These are phyloP conservation scores for Epichloe baconii DNA, from an alignment of 2,329 filamentous ascomycete genomes.

Conservation along the genomic window DNA sequence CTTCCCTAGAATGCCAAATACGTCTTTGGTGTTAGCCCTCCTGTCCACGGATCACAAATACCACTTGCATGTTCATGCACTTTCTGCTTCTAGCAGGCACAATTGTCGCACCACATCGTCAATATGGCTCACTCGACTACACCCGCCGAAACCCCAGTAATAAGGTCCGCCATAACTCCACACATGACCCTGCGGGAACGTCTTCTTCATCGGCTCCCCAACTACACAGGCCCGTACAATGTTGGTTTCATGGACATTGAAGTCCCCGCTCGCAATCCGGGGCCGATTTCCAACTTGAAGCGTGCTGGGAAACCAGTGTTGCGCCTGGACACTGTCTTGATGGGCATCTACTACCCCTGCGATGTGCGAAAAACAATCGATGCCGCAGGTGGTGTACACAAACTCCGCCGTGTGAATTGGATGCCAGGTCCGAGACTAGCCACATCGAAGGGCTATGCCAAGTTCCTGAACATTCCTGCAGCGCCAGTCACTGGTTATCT, in stretches of 20 bases:
- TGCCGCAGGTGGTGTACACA: slow-evolving; percentile 17
- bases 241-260: slow-evolving; percentile 58
- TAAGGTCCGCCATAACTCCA: slow-evolving; percentile 13
- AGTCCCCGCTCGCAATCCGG: slow-evolving; percentile 36
- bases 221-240: slow-evolving; percentile 51
- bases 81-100: not conserved
- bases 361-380: slow-evolving; percentile 20
- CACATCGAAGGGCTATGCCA: slow-evolving; percentile 48
- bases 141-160: slow-evolving; percentile 1
- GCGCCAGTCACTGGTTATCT: slow-evolving; percentile 38
- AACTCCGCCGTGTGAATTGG: slow-evolving; percentile 45
- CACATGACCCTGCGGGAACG: slow-evolving; percentile 22
- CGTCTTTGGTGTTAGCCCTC: not conserved
- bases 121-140: slow-evolving; percentile 2
- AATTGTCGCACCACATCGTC: not conserved
- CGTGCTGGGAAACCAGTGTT: slow-evolving; percentile 25
- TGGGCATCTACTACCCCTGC: slow-evolving; percentile 54
- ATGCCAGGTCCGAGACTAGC: slow-evolving; percentile 42
- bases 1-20: not conserved
- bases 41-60: not conserved
- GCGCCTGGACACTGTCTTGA: slow-evolving; percentile 42
- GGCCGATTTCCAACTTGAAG: slow-evolving; percentile 27
- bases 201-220: slow-evolving; percentile 38
- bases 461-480: slow-evolving; percentile 41
- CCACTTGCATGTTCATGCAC: not conserved